Conservation (phyloP, 2,329 filamentous ascomycete species). For the Scytalidium lignicola region DNA sequence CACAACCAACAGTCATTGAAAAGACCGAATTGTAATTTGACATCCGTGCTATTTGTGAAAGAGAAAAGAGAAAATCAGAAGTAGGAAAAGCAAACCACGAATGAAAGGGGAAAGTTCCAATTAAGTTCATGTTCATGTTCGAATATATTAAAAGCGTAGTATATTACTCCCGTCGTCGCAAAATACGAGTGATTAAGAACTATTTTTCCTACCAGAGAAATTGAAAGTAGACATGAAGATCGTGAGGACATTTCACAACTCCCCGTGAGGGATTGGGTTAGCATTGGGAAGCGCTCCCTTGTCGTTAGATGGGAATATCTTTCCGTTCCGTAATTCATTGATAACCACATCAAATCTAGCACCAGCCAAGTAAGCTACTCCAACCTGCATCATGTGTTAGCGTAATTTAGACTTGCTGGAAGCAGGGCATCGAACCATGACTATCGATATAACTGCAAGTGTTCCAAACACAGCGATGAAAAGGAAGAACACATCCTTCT, state of each 20-base stretch:
- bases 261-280: slow-evolving; percentile 10
- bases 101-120: no score
- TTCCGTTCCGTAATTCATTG: slow-evolving; percentile 43
- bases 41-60: slow-evolving; percentile 75
- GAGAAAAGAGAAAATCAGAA: not conserved
- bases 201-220: not conserved
- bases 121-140: no score
- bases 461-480: slow-evolving; percentile 60
- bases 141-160: not conserved
- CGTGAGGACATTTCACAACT: slow-evolving; percentile 12
- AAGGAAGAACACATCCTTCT: slow-evolving; percentile 56
- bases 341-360: slow-evolving; percentile 74
- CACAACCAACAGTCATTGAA: slow-evolving; percentile 84
- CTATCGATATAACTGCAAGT: slow-evolving; percentile 63
- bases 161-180: not conserved
- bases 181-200: not conserved
- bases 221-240: not conserved
- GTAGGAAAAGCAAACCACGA: not conserved
- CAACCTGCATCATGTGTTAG: slow-evolving; percentile 52
- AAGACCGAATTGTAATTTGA: slow-evolving; percentile 96
- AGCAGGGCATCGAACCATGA: slow-evolving; percentile 61
- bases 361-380: slow-evolving; percentile 71
- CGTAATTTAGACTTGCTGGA: not conserved
- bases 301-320: slow-evolving; percentile 30
- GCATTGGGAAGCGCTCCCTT: slow-evolving; percentile 3